Conservation (phyloP, 768 basidiomycete genomes). For the Pleurotus tuber-regium region DNA sequence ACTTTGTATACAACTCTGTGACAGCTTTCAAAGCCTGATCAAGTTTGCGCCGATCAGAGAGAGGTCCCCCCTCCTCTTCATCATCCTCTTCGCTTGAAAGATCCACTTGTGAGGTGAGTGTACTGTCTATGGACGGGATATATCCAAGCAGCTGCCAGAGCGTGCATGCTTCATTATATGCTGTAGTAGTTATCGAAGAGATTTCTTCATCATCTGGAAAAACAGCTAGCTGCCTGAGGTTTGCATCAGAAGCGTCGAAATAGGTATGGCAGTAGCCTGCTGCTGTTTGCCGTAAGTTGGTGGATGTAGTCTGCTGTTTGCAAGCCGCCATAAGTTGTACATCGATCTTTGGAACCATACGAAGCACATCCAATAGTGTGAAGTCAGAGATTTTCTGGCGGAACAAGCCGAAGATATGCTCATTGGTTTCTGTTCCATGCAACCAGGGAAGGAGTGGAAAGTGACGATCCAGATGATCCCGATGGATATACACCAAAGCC, state of each 20-base stretch:
- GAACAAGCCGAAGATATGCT: constrained; percentile 31
- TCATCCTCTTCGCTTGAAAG: background rate
- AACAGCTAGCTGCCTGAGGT: constrained; percentile 18
- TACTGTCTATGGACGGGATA: constrained; percentile 3
- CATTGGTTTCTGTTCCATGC: constrained; percentile 29
- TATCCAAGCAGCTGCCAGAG: constrained; percentile 19
- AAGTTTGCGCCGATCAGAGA: background rate
- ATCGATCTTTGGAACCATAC: constrained; percentile 26
- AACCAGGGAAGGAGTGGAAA: constrained; percentile 38
- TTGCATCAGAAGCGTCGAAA: constrained; percentile 14
- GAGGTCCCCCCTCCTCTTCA: constrained; percentile 5
- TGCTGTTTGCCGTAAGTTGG: constrained; percentile 16
- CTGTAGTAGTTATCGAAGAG: background rate
- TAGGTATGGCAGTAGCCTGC: constrained; percentile 27
- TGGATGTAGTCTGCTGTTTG: background rate
- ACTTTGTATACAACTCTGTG: background rate
- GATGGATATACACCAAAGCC: constrained; percentile 28
- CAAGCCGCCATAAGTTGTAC: constrained; percentile 16
- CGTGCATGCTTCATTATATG: constrained; percentile 17
- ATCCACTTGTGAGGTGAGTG: background rate
- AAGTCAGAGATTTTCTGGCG: constrained; percentile 33
- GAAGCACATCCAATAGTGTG: constrained; percentile 26
- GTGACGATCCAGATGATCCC: constrained; percentile 23
- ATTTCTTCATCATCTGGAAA: constrained; percentile 22
- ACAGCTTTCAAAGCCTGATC: background rate